phyloP scores from a whole-genome alignment of 139 green algal genomes.

The Chlorella sp. region DNA sequence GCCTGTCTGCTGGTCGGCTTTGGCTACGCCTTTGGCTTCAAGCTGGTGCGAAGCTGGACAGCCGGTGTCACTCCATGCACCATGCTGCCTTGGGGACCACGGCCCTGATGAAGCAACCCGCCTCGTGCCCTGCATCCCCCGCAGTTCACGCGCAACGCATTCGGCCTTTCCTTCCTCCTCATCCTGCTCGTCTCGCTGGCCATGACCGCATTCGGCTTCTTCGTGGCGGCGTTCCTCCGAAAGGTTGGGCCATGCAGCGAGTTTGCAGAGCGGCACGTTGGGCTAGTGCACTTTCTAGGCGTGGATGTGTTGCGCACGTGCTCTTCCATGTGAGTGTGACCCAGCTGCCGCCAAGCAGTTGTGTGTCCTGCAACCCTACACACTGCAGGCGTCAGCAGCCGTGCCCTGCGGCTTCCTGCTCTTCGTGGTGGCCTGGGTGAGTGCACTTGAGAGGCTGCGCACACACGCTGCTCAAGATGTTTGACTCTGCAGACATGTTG shows the following conservation, averaged over 20 bases:
- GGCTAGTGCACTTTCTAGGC: too few relatives aligned
- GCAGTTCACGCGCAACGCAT: slow-evolving; percentile 68
- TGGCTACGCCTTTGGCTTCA: slow-evolving; percentile 37
- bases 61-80: not conserved
- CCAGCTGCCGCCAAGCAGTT: too few relatives aligned
- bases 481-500: too few relatives aligned
- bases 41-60: not conserved
- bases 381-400: slow-evolving; percentile 46
- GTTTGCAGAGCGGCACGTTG: too few relatives aligned
- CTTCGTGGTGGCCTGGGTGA: slow-evolving; percentile 71
- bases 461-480: too few relatives aligned
- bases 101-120: too few relatives aligned
- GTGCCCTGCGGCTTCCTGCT: slow-evolving; percentile 68
- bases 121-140: not conserved
- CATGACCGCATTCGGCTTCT: slow-evolving; percentile 66
- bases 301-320: too few relatives aligned
- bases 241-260: not conserved
- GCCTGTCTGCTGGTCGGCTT: slow-evolving; percentile 42
- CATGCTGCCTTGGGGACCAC: too few relatives aligned
- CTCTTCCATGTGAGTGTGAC: too few relatives aligned
- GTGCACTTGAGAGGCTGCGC: too few relatives aligned
- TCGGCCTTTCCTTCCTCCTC: slow-evolving; percentile 62
- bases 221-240: slow-evolving; percentile 60
- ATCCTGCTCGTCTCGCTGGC: slow-evolving; percentile 65
- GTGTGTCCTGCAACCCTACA: too few relatives aligned